phyloP scores from a whole-genome alignment of 2,329 filamentous ascomycete species.

The Lachnellula occidentalis region DNA sequence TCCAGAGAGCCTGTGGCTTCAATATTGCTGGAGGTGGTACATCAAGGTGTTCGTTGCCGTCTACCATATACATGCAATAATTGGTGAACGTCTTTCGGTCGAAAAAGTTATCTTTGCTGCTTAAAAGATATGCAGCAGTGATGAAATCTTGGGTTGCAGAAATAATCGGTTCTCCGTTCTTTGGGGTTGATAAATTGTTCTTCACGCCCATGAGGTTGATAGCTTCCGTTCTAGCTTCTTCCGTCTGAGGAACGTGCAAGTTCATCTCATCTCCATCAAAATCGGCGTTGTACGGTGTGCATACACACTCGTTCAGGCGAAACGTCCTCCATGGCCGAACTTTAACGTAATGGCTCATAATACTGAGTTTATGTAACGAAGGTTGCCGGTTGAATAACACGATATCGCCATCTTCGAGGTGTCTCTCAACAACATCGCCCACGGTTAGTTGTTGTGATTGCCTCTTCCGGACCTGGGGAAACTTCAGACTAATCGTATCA shows the following conservation, averaged over 20 bases:
- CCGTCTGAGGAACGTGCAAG: slow-evolving; percentile 92
- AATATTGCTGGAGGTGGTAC: slow-evolving; percentile 81
- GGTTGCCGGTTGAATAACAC: slow-evolving; percentile 98
- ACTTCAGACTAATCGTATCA: slow-evolving; percentile 71
- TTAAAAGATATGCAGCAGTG: slow-evolving; percentile 85
- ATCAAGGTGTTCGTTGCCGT: slow-evolving; percentile 70
- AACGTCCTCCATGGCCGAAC: slow-evolving; percentile 94
- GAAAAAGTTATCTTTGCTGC: slow-evolving; percentile 88
- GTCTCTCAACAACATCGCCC: slow-evolving; percentile 88
- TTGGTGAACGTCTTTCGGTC: slow-evolving; percentile 84
- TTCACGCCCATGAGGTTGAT: slow-evolving; percentile 98
- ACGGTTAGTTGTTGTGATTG: slow-evolving; percentile 70
- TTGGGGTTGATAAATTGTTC: slow-evolving; percentile 90
- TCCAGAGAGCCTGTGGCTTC: slow-evolving; percentile 86
- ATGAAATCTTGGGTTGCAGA: slow-evolving; percentile 99
- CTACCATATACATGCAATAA: slow-evolving; percentile 90
- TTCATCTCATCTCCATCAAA: slow-evolving; percentile 99
- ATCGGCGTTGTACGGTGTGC: slow-evolving; percentile 96
- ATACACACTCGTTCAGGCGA: slow-evolving; percentile 95
- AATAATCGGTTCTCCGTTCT: slow-evolving; percentile 97
- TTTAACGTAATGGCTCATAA: slow-evolving; percentile 92
- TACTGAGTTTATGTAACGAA: slow-evolving; percentile 96
- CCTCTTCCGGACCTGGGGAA: slow-evolving; percentile 58
- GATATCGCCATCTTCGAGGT: slow-evolving; percentile 91
- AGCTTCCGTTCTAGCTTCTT: slow-evolving; percentile 91